These are phyloP conservation scores for Allium sativum DNA, from an alignment of 106 monocot genomes.

Conservation along the genomic window DNA sequence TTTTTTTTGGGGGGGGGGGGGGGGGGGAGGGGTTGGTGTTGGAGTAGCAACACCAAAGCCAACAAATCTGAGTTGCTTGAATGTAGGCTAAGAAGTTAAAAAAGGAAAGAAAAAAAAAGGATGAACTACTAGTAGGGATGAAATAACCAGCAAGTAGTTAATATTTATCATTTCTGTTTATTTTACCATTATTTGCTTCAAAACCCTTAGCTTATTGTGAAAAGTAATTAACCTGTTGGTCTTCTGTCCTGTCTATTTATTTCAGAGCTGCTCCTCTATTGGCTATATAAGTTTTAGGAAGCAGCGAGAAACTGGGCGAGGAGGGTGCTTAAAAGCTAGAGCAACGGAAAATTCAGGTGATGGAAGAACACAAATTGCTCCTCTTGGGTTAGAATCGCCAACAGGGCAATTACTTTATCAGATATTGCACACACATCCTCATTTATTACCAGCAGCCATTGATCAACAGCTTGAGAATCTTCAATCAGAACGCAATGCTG, in stretches of 20 bases:
- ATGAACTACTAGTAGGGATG: neutral
- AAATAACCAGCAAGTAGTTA: neutral
- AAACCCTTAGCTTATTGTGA: neutral
- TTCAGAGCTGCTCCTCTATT: constrained; percentile 13
- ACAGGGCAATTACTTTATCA: constrained; percentile 54
- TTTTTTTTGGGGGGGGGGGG: no score
- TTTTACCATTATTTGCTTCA: neutral
- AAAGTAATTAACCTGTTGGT: neutral
- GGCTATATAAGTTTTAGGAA: constrained; percentile 13
- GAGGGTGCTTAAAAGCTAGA: constrained; percentile 22
- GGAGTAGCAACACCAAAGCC: no score
- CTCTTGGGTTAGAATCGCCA: constrained; percentile 45
- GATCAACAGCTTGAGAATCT: constrained; percentile 60
- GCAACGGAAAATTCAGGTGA: constrained; percentile 29
- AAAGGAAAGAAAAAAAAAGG: neutral
- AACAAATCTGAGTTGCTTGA: neutral
- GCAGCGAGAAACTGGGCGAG: constrained; percentile 8
- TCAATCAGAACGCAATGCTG: constrained; percentile 28
- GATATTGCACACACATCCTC: constrained; percentile 63
- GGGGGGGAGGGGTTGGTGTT: no score
- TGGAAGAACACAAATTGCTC: constrained; percentile 26
- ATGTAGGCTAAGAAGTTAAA: neutral
- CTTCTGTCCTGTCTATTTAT: neutral
- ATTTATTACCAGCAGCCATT: constrained; percentile 54
- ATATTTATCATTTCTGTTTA: neutral